phyloP scores from a whole-genome alignment of 2,329 filamentous ascomycete species.

The Cyphellophora europaea region DNA sequence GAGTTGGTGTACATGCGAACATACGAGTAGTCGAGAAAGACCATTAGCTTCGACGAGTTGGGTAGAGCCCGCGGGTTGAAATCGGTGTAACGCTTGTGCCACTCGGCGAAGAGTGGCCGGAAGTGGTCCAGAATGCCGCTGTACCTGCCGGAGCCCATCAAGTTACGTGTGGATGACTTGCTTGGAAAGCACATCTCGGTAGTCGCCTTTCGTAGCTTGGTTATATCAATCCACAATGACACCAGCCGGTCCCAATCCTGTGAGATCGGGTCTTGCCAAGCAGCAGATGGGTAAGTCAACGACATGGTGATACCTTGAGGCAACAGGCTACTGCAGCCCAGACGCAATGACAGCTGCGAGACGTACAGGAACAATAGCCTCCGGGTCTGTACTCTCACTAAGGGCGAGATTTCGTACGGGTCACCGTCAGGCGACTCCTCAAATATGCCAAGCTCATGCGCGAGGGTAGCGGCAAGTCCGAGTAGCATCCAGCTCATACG shows the following conservation, averaged over 20 bases:
- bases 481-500: constrained; percentile 11
- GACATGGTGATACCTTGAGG: constrained; percentile 34
- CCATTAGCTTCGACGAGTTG: constrained; percentile 34
- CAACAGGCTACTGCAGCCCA: constrained; percentile 44
- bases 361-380: constrained; percentile 38
- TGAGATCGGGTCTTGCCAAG: constrained; percentile 24
- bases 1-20: constrained; percentile 34
- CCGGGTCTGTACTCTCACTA: constrained; percentile 25
- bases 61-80: constrained; percentile 10
- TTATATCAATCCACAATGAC: constrained; percentile 42
- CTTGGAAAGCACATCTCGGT: constrained; percentile 45
- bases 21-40: constrained; percentile 45
- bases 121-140: constrained; percentile 40
- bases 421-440: constrained; percentile 28
- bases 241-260: constrained; percentile 41
- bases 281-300: constrained; percentile 25
- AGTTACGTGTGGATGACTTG: constrained; percentile 27
- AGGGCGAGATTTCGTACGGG: constrained; percentile 4
- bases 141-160: constrained; percentile 40
- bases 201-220: constrained; percentile 40
- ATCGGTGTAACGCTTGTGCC: constrained; percentile 20
- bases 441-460: constrained; percentile 39
- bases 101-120: constrained; percentile 29
- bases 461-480: constrained; percentile 5
- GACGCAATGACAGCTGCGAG: constrained; percentile 41